phyloP scores from a whole-genome alignment of 2,329 filamentous ascomycete genomes.

The Scedosporium aurantiacum region DNA sequence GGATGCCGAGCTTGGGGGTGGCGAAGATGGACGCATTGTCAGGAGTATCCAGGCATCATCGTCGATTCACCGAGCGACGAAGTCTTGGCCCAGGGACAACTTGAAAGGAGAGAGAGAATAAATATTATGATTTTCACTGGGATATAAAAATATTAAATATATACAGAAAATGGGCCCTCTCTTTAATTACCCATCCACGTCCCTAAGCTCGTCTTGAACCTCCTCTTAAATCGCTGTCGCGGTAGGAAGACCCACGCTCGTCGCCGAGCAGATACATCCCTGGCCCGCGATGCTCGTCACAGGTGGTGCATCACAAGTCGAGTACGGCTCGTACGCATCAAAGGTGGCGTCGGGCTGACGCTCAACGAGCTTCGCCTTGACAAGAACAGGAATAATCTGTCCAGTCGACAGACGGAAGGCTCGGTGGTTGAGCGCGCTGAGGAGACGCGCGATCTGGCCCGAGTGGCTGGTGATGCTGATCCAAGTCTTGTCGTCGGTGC shows the following conservation, averaged over 20 bases:
- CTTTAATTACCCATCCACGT: background rate
- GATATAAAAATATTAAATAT: no score
- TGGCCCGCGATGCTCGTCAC: slow-evolving; percentile 28
- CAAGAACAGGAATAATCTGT: slow-evolving; percentile 55
- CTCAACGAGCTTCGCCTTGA: slow-evolving; percentile 41
- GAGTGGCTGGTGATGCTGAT: slow-evolving; percentile 50
- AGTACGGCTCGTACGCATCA: slow-evolving; percentile 24
- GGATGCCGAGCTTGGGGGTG: no score
- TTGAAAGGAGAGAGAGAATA: no score
- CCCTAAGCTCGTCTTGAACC: background rate
- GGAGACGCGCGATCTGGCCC: slow-evolving; percentile 41
- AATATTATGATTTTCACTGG: no score
- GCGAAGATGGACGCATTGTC: no score
- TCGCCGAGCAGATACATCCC: slow-evolving; percentile 30
- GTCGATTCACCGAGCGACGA: no score
- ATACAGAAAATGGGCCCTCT: background rate
- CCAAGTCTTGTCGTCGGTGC: slow-evolving; percentile 39
- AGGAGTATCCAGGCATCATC: no score
- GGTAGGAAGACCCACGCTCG: background rate
- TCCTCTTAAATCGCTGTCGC: background rate
- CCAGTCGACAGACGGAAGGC: slow-evolving; percentile 53
- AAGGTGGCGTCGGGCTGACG: slow-evolving; percentile 21
- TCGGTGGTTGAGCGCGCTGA: slow-evolving; percentile 49
- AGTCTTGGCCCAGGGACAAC: no score
- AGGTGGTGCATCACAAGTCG: slow-evolving; percentile 33